Evolutionary conservation across 805 yeast species (phyloP).

Genomic region (Saturnispora hagleri): DNA sequence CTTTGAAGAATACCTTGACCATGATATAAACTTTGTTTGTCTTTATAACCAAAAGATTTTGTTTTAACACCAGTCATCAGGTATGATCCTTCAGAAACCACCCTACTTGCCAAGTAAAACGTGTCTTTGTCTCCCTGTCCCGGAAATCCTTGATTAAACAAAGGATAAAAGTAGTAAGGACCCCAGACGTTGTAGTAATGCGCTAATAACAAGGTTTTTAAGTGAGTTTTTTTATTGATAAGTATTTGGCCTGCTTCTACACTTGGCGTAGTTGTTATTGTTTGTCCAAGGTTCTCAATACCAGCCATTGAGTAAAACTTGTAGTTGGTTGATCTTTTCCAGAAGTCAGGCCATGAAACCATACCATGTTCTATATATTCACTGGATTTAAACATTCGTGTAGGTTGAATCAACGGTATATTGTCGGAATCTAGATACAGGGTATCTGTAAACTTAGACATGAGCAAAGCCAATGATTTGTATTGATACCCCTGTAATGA

Average conservation of each 20-base stretch:
- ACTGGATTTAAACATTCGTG: conserved; percentile 23
- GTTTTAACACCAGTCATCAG: conserved; percentile 24
- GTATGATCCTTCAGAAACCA: conserved; percentile 21
- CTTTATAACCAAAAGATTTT: conserved; percentile 24
- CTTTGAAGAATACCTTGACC: conserved; percentile 27
- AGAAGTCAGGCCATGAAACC: conserved; percentile 63
- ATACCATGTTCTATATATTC: conserved; percentile 45
- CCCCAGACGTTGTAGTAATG: conserved; percentile 61
- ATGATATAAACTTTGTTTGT: conserved; percentile 17
- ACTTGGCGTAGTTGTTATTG: conserved; percentile 40
- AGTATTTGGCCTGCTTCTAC: conserved; percentile 66
- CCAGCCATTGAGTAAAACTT: conserved; percentile 41
- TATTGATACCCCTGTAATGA: conserved; percentile 17
- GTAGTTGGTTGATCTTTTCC: conserved; percentile 60
- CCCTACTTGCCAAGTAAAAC: conserved; percentile 59
- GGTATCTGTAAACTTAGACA: conserved; percentile 35
- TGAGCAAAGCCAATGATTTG: conserved; percentile 26
- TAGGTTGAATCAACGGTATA: conserved; percentile 30
- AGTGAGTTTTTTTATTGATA: conserved; percentile 50
- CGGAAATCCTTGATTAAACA: conserved; percentile 62
- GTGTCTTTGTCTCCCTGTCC: conserved; percentile 83
- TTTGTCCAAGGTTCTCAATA: conserved; percentile 26
- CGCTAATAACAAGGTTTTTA: conserved; percentile 48
- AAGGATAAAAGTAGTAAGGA: conserved; percentile 55
- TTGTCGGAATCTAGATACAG: conserved; percentile 37